Percentiles rank a stretch among this genome's conserved stretches.
Evolutionary conservation across 768 basidiomycete species (phyloP).

Genomic region (Antrodiella citrinella): DNA sequence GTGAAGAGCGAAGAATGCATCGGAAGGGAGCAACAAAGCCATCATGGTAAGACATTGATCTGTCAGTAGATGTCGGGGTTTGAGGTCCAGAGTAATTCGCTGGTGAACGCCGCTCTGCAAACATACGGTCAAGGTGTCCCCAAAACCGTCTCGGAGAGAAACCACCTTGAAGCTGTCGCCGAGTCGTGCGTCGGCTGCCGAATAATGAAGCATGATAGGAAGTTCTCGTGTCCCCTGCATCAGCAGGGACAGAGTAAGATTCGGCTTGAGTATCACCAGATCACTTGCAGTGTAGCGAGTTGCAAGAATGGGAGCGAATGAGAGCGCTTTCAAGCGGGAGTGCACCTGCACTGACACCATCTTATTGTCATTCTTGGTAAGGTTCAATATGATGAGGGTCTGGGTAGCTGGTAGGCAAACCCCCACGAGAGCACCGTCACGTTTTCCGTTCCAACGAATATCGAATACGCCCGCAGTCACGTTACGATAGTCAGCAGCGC

Average conservation of each 20-base stretch:
- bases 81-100: slow-evolving; percentile 45
- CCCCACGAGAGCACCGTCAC: slow-evolving; percentile 44
- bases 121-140: slow-evolving; percentile 44
- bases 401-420: slow-evolving; percentile 44
- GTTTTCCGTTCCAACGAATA: slow-evolving; percentile 49
- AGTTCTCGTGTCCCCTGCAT: slow-evolving; percentile 51
- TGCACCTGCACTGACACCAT: slow-evolving; percentile 33
- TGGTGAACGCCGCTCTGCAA: slow-evolving; percentile 42
- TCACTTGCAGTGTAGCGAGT: slow-evolving; percentile 63
- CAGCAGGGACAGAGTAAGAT: slow-evolving; percentile 45
- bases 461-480: slow-evolving; percentile 60
- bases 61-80: slow-evolving; percentile 49
- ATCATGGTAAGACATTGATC: slow-evolving; percentile 53
- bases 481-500: slow-evolving; percentile 28
- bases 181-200: too few species aligned
- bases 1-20: slow-evolving; percentile 50
- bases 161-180: slow-evolving; percentile 24
- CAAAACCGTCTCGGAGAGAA: slow-evolving; percentile 38
- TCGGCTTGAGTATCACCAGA: slow-evolving; percentile 54
- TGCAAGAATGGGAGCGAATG: slow-evolving; percentile 49
- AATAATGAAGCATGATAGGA: slow-evolving; percentile 9
- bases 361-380: slow-evolving; percentile 36
- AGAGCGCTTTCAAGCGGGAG: slow-evolving; percentile 35
- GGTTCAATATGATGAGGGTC: slow-evolving; percentile 36
- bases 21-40: slow-evolving; percentile 49